phyloP scores from a whole-genome alignment of 1,284 basidiomycete species.

The Moesziomyces sp. region DNA sequence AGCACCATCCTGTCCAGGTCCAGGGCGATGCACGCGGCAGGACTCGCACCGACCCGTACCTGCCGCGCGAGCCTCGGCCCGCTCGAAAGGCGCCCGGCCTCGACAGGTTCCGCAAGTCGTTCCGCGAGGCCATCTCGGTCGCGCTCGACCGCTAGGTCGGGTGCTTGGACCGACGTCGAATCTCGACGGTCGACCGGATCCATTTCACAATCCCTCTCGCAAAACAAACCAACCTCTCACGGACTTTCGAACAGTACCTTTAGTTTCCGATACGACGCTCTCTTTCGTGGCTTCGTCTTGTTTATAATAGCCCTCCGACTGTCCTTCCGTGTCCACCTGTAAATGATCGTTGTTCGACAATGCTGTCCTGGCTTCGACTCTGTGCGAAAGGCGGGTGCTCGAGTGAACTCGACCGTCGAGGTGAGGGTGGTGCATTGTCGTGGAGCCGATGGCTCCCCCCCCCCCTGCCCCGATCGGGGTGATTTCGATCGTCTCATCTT shows the following conservation, averaged over 20 bases:
- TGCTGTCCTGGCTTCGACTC: too few relatives aligned
- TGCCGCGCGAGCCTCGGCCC: constrained; percentile 53
- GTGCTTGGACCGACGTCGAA: too few relatives aligned
- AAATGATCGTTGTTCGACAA: too few relatives aligned
- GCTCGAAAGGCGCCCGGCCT: constrained; percentile 46
- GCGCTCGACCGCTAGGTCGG: constrained; percentile 31
- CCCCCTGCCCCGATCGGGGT: too few relatives aligned
- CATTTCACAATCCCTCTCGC: not conserved
- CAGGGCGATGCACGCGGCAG: constrained; percentile 57
- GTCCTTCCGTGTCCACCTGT: too few relatives aligned
- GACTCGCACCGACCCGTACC: constrained; percentile 56
- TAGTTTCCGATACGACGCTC: not conserved
- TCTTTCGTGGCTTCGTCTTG: not conserved
- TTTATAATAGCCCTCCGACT: too few relatives aligned
- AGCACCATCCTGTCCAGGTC: constrained; percentile 58
- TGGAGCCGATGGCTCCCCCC: too few relatives aligned
- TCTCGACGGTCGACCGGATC: too few relatives aligned
- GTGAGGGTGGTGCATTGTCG: too few relatives aligned
- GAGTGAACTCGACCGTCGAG: too few relatives aligned
- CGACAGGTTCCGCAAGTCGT: constrained; percentile 51
- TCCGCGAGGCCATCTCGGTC: constrained; percentile 58
- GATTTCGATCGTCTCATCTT: too few relatives aligned
- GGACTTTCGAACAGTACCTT: constrained; percentile 1
- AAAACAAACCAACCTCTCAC: constrained; percentile 8
- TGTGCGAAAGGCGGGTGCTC: too few relatives aligned